A percentile compares a stretch with the other conserved stretches of the same genome.
phyloP scores from a whole-genome alignment of 129 eudicot genomes.

The Deinandra increscens region DNA sequence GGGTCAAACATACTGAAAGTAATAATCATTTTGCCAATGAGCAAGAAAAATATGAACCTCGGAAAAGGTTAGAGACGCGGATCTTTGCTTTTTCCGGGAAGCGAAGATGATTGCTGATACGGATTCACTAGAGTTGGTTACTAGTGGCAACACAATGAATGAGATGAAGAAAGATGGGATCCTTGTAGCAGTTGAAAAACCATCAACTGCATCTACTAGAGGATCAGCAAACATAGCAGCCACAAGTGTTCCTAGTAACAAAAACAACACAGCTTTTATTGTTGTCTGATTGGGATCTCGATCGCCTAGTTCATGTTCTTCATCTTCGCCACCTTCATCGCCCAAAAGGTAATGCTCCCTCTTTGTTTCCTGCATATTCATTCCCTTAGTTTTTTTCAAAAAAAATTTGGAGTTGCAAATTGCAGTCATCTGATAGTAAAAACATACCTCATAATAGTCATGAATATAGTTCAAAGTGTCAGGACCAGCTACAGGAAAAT shows the following conservation, averaged over 20 bases:
- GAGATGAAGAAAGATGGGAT: slow-evolving; percentile 87
- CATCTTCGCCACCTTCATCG: slow-evolving; percentile 49
- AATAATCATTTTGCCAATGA: background rate
- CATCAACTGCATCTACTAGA: slow-evolving; percentile 69
- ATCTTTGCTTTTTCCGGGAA: slow-evolving; percentile 59
- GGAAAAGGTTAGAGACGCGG: slow-evolving; percentile 83
- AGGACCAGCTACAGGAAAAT: slow-evolving; percentile 30
- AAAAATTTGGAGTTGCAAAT: background rate
- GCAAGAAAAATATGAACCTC: slow-evolving; percentile 51
- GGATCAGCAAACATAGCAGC: slow-evolving; percentile 91
- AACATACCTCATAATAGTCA: slow-evolving; percentile 12
- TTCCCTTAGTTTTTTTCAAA: background rate
- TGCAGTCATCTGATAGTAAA: background rate
- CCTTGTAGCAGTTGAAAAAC: slow-evolving; percentile 69
- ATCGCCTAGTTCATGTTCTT: slow-evolving; percentile 36
- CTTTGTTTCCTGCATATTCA: slow-evolving; percentile 53
- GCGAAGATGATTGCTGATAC: slow-evolving; percentile 82
- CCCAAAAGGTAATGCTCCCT: slow-evolving; percentile 57
- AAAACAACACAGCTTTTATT: slow-evolving; percentile 53
- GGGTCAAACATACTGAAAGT: background rate
- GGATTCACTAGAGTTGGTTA: slow-evolving; percentile 87
- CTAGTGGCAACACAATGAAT: slow-evolving; percentile 73
- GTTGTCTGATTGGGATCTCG: slow-evolving; percentile 43
- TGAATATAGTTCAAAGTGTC: slow-evolving; percentile 42
- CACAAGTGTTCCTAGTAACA: slow-evolving; percentile 63